These are phyloP conservation scores for Lanmaoa pseudosensibilis DNA, from an alignment of 768 basidiomycete genomes.

Conservation along the genomic window DNA sequence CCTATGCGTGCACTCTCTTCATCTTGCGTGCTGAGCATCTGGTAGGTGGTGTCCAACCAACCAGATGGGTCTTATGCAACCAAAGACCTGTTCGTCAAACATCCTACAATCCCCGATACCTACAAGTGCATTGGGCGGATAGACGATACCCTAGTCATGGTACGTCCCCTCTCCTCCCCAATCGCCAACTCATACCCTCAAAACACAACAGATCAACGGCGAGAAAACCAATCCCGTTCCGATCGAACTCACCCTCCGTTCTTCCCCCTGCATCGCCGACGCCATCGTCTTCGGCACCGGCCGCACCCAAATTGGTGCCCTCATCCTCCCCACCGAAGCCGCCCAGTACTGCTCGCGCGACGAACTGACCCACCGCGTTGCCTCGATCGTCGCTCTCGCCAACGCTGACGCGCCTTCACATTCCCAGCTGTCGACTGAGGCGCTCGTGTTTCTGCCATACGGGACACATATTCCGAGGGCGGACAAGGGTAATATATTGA, in stretches of 20 bases:
- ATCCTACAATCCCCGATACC: slow-evolving; percentile 40
- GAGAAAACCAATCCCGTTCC: slow-evolving; percentile 61
- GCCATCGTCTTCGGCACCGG: slow-evolving; percentile 55
- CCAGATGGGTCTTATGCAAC: slow-evolving; percentile 56
- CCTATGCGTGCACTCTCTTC: slow-evolving; percentile 6
- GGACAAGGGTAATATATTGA: slow-evolving; percentile 51
- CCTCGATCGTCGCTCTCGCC: slow-evolving; percentile 48
- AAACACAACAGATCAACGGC: slow-evolving; percentile 37
- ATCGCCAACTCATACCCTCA: slow-evolving; percentile 6
- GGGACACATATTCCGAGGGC: slow-evolving; percentile 50
- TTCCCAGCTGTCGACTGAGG: slow-evolving; percentile 50
- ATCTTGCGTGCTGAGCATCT: not conserved
- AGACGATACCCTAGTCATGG: slow-evolving; percentile 53
- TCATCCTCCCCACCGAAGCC: slow-evolving; percentile 50
- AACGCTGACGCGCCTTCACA: slow-evolving; percentile 54
- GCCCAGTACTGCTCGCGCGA: slow-evolving; percentile 27
- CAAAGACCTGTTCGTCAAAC: slow-evolving; percentile 52
- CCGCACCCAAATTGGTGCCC: slow-evolving; percentile 47
- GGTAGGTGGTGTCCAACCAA: slow-evolving; percentile 38
- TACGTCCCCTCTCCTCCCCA: not conserved
- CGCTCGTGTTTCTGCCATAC: slow-evolving; percentile 48
- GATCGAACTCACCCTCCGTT: slow-evolving; percentile 51
- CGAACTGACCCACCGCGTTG: slow-evolving; percentile 36
- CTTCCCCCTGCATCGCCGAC: slow-evolving; percentile 46
- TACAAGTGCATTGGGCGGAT: slow-evolving; percentile 54